Conservation (phyloP, 164 flowering plant species). For the Umbilicus rupestris region DNA sequence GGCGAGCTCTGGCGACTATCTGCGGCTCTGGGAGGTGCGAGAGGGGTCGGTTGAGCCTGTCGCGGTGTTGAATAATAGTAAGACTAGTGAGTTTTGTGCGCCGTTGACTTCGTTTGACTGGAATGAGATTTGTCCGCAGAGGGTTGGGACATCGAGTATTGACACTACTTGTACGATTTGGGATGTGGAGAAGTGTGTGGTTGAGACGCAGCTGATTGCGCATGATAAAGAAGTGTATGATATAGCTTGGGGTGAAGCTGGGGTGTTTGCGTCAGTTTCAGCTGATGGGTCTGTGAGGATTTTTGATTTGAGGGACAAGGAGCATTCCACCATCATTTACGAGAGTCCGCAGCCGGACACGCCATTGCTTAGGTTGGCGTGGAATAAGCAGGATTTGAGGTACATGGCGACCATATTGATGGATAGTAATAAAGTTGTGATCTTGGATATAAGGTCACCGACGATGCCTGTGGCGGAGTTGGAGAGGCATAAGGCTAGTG, state of each 20-base stretch:
- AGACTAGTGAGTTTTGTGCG: slow-evolving; percentile 60
- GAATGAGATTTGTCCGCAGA: slow-evolving; percentile 60
- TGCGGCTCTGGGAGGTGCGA: slow-evolving; percentile 60
- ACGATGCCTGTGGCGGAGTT: slow-evolving; percentile 73
- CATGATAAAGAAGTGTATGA: slow-evolving; percentile 97
- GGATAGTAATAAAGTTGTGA: slow-evolving; percentile 70
- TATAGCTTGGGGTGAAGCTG: slow-evolving; percentile 93
- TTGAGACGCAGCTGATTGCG: slow-evolving; percentile 89
- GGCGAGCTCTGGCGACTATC: slow-evolving; percentile 77
- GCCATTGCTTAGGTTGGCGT: slow-evolving; percentile 72
- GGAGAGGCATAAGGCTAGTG: slow-evolving; percentile 65
- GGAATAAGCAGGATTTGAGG: slow-evolving; percentile 91
- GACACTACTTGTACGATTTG: slow-evolving; percentile 95
- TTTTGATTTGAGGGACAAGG: slow-evolving; percentile 84
- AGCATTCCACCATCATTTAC: slow-evolving; percentile 92
- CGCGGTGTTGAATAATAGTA: slow-evolving; percentile 47
- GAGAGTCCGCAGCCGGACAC: slow-evolving; percentile 85
- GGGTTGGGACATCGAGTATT: slow-evolving; percentile 81
- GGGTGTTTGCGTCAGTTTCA: slow-evolving; percentile 88
- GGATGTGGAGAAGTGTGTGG: slow-evolving; percentile 68
- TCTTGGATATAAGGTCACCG: slow-evolving; percentile 71
- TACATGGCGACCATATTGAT: slow-evolving; percentile 73
- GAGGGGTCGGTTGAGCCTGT: slow-evolving; percentile 28
- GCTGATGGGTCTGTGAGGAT: slow-evolving; percentile 94
- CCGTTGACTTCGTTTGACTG: slow-evolving; percentile 77